phyloP scores from a whole-genome alignment of 352 stramenopile species.

The Phytophthora meadii region DNA sequence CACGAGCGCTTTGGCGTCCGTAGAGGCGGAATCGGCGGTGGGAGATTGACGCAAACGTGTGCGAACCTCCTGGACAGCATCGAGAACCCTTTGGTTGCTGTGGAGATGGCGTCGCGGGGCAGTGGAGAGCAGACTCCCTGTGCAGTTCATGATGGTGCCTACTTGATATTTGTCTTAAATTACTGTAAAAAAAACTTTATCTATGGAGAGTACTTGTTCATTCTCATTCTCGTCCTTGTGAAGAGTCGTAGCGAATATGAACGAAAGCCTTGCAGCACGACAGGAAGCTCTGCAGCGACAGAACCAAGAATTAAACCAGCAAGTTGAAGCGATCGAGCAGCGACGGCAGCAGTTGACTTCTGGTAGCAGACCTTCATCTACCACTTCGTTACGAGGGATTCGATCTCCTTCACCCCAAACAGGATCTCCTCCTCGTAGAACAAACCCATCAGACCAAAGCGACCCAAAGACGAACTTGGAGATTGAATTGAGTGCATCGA shows the following conservation, averaged over 20 bases:
- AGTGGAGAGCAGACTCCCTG: neutral
- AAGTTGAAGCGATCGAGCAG: conserved; percentile 73
- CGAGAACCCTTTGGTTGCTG: conserved; percentile 19
- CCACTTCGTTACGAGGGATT: conserved; percentile 21
- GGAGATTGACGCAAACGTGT: conserved; percentile 24
- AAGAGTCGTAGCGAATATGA: conserved; percentile 47
- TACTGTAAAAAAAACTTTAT: too few relatives aligned
- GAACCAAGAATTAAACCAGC: conserved; percentile 70
- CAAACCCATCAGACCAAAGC: neutral
- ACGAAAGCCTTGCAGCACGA: conserved; percentile 61
- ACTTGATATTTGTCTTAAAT: too few relatives aligned
- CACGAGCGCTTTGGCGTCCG: conserved; percentile 66
- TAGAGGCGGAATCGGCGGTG: conserved; percentile 9
- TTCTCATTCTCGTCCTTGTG: neutral
- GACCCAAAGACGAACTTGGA: conserved; percentile 29
- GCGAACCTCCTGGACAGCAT: conserved; percentile 34
- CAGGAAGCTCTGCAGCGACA: conserved; percentile 67
- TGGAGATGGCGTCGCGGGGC: conserved; percentile 17
- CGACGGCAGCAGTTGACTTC: conserved; percentile 50
- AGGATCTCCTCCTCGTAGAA: conserved; percentile 9
- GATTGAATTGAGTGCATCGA: conserved; percentile 62
- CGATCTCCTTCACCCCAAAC: conserved; percentile 19
- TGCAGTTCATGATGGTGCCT: too few relatives aligned
- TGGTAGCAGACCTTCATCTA: conserved; percentile 15
- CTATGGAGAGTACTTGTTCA: too few relatives aligned